Base-by-base conservation (phyloP, 1,284 basidiomycete genomes). In the Stereum hirsutum region DNA sequence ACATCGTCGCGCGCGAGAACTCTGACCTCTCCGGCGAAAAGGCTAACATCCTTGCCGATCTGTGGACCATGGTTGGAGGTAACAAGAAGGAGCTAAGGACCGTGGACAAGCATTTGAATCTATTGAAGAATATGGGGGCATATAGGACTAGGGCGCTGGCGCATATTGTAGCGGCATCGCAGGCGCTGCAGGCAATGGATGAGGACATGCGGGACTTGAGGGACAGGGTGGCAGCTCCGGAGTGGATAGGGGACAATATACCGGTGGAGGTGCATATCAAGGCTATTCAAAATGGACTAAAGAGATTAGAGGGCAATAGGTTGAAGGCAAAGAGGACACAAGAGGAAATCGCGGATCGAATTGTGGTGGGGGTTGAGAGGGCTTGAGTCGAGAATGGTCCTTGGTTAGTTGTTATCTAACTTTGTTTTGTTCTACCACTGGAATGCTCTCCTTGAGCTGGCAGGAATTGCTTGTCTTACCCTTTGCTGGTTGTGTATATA, bases 201-300 rank as follows among this genome's bases (percentile, higher is more conserved):
- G 76, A 74, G 35, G 82, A 85, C 48, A 75, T 88, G 68, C 81
- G 83, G 54, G 80, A 82, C 35, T 57, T 87, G 49, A 64, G 84
- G 45, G 78, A 83, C 52, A 65, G 78, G 8, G 78, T 82, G 1
- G 69, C 78, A 2, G 72, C 75, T 21, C 82, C 83, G 4, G 75
- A 76, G 40, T 57, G 86, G 2, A 56, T 72, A 12, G 76, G 72
- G 4, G 60, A 70, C 15, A 63, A 61, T 28, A 65, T 85, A 15
- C 80, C 82, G 4, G 60, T 80, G 3, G 74, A 80, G 46, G 81
- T 86, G 23, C 81, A 87, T 52, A 75, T 86, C 57, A 72, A 72
- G 59, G 81, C 76, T 47, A 83, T 87, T 50, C 64, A 62, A 54
- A 65, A 54, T 35, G 82, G 84, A 8, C 52, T 86, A 51, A 70